A percentile compares a stretch with the other conserved stretches of the same genome.
Evolutionary conservation across 2,329 filamentous ascomycete species (phyloP).

Genomic region (Monilinia aucupariae): DNA sequence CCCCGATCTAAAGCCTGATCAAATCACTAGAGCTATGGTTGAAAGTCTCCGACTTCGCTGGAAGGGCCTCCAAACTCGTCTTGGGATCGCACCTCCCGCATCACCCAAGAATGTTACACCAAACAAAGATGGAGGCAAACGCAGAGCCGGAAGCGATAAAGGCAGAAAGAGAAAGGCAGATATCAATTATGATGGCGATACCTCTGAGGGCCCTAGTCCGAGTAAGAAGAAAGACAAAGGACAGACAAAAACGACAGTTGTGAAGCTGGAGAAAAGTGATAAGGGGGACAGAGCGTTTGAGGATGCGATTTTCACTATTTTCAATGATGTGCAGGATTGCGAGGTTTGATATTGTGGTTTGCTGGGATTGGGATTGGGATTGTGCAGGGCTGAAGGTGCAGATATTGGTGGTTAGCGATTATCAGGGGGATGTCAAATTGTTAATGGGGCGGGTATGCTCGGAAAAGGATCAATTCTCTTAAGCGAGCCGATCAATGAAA

Average conservation of each 20-base stretch:
- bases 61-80: not conserved
- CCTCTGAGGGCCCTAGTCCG: not conserved
- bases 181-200: not conserved
- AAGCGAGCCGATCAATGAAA: not conserved
- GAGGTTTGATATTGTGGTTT: not conserved
- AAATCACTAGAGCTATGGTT: not conserved
- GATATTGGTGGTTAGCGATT: not conserved
- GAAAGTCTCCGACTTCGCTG: not conserved
- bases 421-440: not conserved
- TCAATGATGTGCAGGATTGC: not conserved
- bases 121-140: not conserved
- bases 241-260: not conserved
- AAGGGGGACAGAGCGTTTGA: conserved; percentile 6
- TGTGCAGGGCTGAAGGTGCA: conserved; percentile 7
- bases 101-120: not conserved
- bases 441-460: conserved; percentile 1
- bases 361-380: not conserved
- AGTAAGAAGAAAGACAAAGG: not conserved
- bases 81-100: not conserved
- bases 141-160: not conserved
- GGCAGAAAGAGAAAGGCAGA: conserved; percentile 4
- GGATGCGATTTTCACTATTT: not conserved
- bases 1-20: not conserved
- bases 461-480: not conserved
- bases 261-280: not conserved